phyloP scores from a whole-genome alignment of 495 filamentous ascomycete genomes.

The Penicillium antarcticum region DNA sequence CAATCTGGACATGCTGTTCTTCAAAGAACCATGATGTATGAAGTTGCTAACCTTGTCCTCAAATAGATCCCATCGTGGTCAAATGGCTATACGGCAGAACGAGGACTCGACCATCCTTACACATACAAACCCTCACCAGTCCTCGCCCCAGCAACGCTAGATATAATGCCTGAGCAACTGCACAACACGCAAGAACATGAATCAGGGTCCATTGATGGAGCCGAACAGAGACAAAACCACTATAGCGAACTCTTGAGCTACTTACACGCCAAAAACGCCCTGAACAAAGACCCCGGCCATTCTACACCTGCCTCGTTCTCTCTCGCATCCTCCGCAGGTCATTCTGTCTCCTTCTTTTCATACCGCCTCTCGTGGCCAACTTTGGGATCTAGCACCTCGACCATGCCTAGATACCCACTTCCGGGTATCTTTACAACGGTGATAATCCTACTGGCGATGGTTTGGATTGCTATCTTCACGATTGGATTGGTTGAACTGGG shows the following conservation, averaged over 20 bases:
- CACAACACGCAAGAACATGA: not conserved
- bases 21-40: not conserved
- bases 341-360: conserved; percentile 12
- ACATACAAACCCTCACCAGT: not conserved
- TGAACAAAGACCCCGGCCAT: not conserved
- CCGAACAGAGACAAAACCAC: conserved; percentile 1
- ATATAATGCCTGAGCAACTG: not conserved
- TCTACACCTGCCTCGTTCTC: not conserved
- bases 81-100: not conserved
- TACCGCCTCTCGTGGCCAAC: conserved; percentile 14
- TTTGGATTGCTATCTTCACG: conserved; percentile 26
- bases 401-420: conserved; percentile 6
- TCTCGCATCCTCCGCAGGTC: not conserved
- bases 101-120: not conserved
- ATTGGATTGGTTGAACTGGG: conserved; percentile 25
- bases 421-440: conserved; percentile 18
- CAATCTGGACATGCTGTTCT: not conserved
- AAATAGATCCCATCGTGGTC: conserved; percentile 1
- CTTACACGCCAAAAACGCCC: not conserved
- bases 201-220: not conserved
- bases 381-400: conserved; percentile 6
- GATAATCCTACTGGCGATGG: conserved; percentile 19
- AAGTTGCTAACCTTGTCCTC: not conserved
- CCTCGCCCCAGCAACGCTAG: conserved; percentile 6
- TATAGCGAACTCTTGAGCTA: conserved; percentile 14